Base-by-base conservation (phyloP, 2,329 filamentous ascomycete species). In the Gremmenia infestans region DNA sequence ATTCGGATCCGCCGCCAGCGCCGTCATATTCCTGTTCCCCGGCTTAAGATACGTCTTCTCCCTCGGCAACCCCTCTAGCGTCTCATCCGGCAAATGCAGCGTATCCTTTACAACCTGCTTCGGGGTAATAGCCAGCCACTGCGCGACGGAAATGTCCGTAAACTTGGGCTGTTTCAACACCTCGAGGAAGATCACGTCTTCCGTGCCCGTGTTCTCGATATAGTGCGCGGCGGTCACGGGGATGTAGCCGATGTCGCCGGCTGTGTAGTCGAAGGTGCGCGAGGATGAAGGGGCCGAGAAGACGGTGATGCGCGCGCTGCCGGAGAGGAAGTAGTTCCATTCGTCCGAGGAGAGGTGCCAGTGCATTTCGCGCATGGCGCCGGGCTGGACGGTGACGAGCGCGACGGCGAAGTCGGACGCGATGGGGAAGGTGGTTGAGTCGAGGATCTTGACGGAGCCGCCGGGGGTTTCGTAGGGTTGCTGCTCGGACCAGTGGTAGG, bases 311-410 rank as follows among this genome's bases (percentile, higher is more conserved):
- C 82, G 76, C 0, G 76, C 82, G 11, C 75, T 75, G 0, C 82
- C 82, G 53, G 75, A 67, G 7, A 85, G 69, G 71, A 85, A 83
- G 69, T 80, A 85, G 50, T 76, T 76, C 82, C 82, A 85, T 68
- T 85, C 82, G 65, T 85, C 81, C 8, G 74, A 77, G 1, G 74
- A 76, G 1, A 79, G 78, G 70, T 86, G 82, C 82, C 82, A 86
- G 71, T 86, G 82, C 45, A 86, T 71, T 65, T 86, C 82, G 22
- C 83, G 77, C 79, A 86, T 81, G 1, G 81, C 82, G n/a, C 82
- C 82, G 0, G 82, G 81, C 62, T 82, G 72, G 35, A 85, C 72
- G 2, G 77, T 81, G 9, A 85, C 78, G 1, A 85, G 72, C 0
- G 80, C 81, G 0, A 77, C 77, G 3, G 81, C 79, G 66, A 85